These are phyloP conservation scores for Phytophthora hibernalis DNA, from an alignment of 352 stramenopile genomes.

Conservation along the genomic window DNA sequence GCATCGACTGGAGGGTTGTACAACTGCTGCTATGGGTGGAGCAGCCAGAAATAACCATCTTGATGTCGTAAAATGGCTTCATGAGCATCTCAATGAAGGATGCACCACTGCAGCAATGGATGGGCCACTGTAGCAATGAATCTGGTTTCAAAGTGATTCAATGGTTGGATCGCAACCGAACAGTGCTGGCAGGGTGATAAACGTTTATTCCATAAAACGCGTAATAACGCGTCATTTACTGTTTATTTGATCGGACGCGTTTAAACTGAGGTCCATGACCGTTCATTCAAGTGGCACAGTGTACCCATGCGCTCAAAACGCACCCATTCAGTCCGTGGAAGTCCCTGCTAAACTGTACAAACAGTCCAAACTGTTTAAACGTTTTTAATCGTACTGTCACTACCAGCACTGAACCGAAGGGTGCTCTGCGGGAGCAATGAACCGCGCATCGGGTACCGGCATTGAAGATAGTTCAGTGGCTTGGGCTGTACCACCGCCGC, in stretches of 20 bases:
- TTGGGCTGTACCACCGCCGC: conserved; percentile 37
- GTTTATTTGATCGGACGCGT: too few relatives aligned
- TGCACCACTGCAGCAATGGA: conserved; percentile 38
- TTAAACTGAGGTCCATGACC: too few relatives aligned
- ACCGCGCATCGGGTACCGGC: conserved; percentile 25
- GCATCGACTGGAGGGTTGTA: conserved; percentile 26
- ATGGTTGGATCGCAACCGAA: conserved; percentile 35
- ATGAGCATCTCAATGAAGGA: conserved; percentile 28
- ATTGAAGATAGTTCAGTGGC: conserved; percentile 36
- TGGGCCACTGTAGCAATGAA: conserved; percentile 22
- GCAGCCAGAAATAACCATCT: conserved; percentile 30
- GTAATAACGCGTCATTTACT: too few relatives aligned
- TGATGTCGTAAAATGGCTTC: conserved; percentile 31
- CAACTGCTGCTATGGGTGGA: conserved; percentile 25
- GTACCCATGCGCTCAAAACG: too few relatives aligned
- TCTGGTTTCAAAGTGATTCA: conserved; percentile 23
- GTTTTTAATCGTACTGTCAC: too few relatives aligned
- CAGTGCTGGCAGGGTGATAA: too few relatives aligned
- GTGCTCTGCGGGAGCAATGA: conserved; percentile 33
- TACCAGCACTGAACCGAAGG: too few relatives aligned
- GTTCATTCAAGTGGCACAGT: too few relatives aligned
- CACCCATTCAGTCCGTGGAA: too few relatives aligned
- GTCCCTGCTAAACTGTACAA: too few relatives aligned
- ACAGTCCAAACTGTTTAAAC: too few relatives aligned
- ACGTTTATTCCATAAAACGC: too few relatives aligned